A percentile compares a stretch with the other conserved stretches of the same genome.
Evolutionary conservation across 345 rosid genomes (phyloP).

Genomic region (Brassica rapa): DNA sequence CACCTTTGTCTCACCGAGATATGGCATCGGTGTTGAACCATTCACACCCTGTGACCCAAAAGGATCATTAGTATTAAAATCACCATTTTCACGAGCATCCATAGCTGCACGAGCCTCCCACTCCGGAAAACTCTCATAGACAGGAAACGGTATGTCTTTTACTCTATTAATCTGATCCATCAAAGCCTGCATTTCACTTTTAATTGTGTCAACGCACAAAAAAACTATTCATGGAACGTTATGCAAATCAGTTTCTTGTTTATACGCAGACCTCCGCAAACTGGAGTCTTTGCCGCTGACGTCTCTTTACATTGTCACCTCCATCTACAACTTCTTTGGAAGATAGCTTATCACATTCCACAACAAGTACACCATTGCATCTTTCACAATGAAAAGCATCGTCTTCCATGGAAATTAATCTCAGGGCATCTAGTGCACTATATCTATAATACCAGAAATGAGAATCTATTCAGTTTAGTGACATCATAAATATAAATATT

Average conservation of each 20-base stretch:
- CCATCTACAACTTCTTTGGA: slow-evolving; percentile 88
- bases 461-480: slow-evolving; percentile 13
- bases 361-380: slow-evolving; percentile 88
- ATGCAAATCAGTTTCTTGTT: not conserved
- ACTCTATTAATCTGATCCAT: slow-evolving; percentile 76
- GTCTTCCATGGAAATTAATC: slow-evolving; percentile 63
- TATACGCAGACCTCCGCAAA: slow-evolving; percentile 49
- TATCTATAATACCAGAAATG: slow-evolving; percentile 51
- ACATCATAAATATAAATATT: slow-evolving; percentile 1
- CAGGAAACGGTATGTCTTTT: slow-evolving; percentile 79
- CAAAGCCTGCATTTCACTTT: slow-evolving; percentile 23
- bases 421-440: slow-evolving; percentile 80
- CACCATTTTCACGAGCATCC: slow-evolving; percentile 66
- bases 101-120: slow-evolving; percentile 92
- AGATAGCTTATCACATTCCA: slow-evolving; percentile 83
- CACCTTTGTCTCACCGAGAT: slow-evolving; percentile 89
- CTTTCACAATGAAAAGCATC: slow-evolving; percentile 86
- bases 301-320: slow-evolving; percentile 83
- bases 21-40: slow-evolving; percentile 88
- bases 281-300: slow-evolving; percentile 63
- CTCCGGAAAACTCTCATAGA: slow-evolving; percentile 70
- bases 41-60: slow-evolving; percentile 71
- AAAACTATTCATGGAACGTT: not conserved
- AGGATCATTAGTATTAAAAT: slow-evolving; percentile 67
- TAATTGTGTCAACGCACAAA: not conserved